Evolutionary conservation across 139 green algal species (phyloP), one percentile per base, ranked within the genome.

Genomic region (Eudorina sp.): DNA sequence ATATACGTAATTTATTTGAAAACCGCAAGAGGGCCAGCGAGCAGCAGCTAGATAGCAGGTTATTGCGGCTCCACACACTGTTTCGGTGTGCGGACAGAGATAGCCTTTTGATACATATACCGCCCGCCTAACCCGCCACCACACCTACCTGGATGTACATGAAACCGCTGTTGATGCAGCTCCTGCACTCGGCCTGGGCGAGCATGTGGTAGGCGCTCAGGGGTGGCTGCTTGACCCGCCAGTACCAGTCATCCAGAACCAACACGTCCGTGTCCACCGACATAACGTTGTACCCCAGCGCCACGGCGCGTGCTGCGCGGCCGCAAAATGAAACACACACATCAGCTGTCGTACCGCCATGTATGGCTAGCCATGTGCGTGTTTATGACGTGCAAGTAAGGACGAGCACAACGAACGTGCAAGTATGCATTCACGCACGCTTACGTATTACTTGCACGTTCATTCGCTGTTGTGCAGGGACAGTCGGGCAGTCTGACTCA

Each of bases 241-340:
- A 69, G 51, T 83, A 83, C 51, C 48, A 83, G 76, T 83, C 76
- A 34, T 19, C 34, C 6, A 70, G n/a, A 31, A 69, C 51, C 16
- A 69, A 5, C 76, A 48, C 34, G 76, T 83, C 76, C 2, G 31
- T 4, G 34, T 83, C 76, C 31, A 83, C 31, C 34, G 76, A 48
- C 48, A 83, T 48, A 1, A 83, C 58, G 23, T 68, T 68, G 58
- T 68, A 68, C 18, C 58, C 58, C 16, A 68, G 58, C 27, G 58
- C 58, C 6, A 68, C 23, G 19, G 58, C 58, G 6, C 58, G 58
- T 6, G 18, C 76, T 23, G 34, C 51, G n/a, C n/a, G n/a, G n/a
- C n/a, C n/a, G n/a, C n/a, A n/a, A n/a, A n/a, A n/a, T n/a, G n/a
- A n/a, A n/a, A n/a, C n/a, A n/a, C n/a, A n/a, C n/a, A n/a, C n/a